These are phyloP conservation scores for Aspergillus biplanus DNA, from an alignment of 495 filamentous ascomycete genomes.

Conservation along the genomic window DNA sequence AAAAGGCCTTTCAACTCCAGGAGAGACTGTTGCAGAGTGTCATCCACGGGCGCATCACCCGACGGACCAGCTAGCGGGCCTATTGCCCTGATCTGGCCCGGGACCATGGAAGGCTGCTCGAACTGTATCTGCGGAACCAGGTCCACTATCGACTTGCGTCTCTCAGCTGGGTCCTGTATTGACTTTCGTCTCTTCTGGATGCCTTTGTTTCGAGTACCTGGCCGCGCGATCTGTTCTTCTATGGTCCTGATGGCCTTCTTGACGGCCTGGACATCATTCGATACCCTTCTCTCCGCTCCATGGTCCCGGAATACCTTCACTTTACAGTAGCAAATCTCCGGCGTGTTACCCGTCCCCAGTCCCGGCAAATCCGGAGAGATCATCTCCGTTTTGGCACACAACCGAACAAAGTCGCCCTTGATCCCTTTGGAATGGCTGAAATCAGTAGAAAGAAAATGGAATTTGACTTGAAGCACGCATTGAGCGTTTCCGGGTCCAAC, in stretches of 20 bases:
- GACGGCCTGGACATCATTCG: conserved; percentile 90
- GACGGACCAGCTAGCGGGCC: too few relatives aligned
- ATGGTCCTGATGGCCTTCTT: conserved; percentile 95
- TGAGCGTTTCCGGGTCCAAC: conserved; percentile 55
- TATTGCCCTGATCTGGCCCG: too few relatives aligned
- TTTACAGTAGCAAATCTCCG: conserved; percentile 90
- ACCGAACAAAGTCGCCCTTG: conserved; percentile 89
- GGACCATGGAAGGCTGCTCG: conserved; percentile 59
- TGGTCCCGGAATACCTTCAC: conserved; percentile 97
- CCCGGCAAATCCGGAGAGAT: conserved; percentile 45
- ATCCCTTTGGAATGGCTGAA: conserved; percentile 98
- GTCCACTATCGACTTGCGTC: conserved; percentile 48
- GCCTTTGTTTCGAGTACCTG: conserved; percentile 83
- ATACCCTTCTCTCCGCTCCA: conserved; percentile 91
- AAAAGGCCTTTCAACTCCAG: conserved; percentile 93
- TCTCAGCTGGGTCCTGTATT: conserved; percentile 61
- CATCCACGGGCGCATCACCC: conserved; percentile 42
- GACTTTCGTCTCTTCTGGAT: conserved; percentile 77
- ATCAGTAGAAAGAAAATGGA: conserved; percentile 97
- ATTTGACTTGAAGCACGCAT: conserved; percentile 83
- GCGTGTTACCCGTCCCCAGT: conserved; percentile 38
- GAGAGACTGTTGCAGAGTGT: conserved; percentile 86
- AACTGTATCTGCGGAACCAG: conserved; percentile 97
- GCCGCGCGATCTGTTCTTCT: conserved; percentile 85
- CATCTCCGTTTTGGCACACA: conserved; percentile 87